Evolutionary conservation across 1,139 yeast species (phyloP).

Genomic region (Blastobotrys proliferans): DNA sequence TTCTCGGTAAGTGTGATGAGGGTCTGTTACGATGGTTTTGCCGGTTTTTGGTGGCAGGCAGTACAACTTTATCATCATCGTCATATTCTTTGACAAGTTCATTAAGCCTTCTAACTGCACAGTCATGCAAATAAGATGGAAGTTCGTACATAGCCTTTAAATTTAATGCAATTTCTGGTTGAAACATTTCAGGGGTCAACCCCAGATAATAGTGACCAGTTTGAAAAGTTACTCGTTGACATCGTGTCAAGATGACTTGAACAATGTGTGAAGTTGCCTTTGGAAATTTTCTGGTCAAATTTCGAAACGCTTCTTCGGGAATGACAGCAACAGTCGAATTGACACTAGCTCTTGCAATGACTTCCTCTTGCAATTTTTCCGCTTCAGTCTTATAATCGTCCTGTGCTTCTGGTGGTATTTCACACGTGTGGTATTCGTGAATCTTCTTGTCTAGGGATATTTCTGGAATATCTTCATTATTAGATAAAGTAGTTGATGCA

Average conservation of each 20-base stretch:
- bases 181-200: conserved; percentile 73
- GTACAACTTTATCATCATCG: conserved; percentile 3
- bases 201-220: conserved; percentile 87
- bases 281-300: conserved; percentile 73
- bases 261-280: conserved; percentile 90
- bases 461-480: conserved; percentile 16
- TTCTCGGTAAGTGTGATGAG: conserved; percentile 15
- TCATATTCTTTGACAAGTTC: conserved; percentile 20
- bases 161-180: conserved; percentile 70
- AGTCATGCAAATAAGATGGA: conserved; percentile 61
- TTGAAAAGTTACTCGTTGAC: conserved; percentile 86
- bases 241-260: conserved; percentile 81
- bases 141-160: conserved; percentile 44
- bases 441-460: conserved; percentile 15
- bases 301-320: conserved; percentile 76
- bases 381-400: conserved; percentile 18
- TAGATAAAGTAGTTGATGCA: background rate
- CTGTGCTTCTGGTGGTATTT: conserved; percentile 1
- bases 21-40: conserved; percentile 12
- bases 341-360: conserved; percentile 57
- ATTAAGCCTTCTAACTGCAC: conserved; percentile 47
- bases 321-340: conserved; percentile 88
- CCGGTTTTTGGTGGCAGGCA: background rate
- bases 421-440: background rate
- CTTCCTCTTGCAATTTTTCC: conserved; percentile 38